Base-by-base conservation (phyloP, 2,329 filamentous ascomycete genomes). In the Nigrospora oryzae region DNA sequence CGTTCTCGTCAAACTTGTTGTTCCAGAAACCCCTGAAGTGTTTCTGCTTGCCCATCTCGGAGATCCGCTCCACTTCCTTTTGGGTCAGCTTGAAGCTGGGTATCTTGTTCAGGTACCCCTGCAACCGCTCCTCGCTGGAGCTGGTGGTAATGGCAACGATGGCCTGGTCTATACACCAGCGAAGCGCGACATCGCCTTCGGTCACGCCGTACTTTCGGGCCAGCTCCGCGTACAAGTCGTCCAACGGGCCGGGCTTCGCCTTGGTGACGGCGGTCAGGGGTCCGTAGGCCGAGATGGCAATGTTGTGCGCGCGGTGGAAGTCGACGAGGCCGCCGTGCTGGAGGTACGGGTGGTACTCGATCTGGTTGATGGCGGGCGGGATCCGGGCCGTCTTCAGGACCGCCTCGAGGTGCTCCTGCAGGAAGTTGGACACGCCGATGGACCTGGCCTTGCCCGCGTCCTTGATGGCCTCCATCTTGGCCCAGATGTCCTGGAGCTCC, bases 401-500 rank as follows among this genome's bases (percentile, higher is more conserved):
- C 3, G 65, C 56, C 58, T 83, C 74, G 16, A 84, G 63, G 51
- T 84, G 67, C 37, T 65, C 57, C 53, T 72, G 65, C 31, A 77
- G 56, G 57, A 85, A 91, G 68, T 91, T 93, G 56, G 83, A 87
- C 13, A 93, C 81, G 42, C 87, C 87, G 53, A 93, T 89, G 45
- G 82, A 79, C 52, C 71, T 75, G 40, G 79, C 81, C 49, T 77
- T 77, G 50, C 84, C 84, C 2, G 77, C 75, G 38, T 75, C 75
- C 59, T 81, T 74, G 71, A 90, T 80, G 30, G 77, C 77, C 56
- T 85, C 79, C 52, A 83, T 59, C 44, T 78, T 71, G 36, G 73
- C 70, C 80, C 80, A 84, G 46, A 69, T 68, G 38, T 62, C 51
- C 59, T 79, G 85, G 60, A 89, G 62, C 33, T 74, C 68, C 46